phyloP scores from a whole-genome alignment of 2,329 filamentous ascomycete genomes.

The Chaetomium strumarium region DNA sequence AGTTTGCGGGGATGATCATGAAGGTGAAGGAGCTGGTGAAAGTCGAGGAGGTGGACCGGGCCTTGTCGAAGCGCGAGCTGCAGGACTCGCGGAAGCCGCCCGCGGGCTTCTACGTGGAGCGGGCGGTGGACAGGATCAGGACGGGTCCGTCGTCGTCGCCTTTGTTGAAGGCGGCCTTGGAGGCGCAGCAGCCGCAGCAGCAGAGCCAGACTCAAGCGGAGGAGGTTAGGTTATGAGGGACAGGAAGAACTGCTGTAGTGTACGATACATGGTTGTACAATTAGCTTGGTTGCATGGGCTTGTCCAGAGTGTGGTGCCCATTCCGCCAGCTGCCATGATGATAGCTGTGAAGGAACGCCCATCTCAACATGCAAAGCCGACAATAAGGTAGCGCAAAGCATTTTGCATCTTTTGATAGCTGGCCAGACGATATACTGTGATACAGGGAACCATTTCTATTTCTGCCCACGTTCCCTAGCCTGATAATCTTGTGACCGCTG shows the following conservation, averaged over 20 bases:
- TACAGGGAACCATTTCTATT: no score
- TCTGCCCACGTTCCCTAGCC: no score
- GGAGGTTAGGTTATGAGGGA: slow-evolving; percentile 18
- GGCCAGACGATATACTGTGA: no score
- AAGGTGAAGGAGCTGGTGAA: slow-evolving; percentile 87
- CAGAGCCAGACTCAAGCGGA: not conserved
- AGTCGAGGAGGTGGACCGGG: slow-evolving; percentile 67
- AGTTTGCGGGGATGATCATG: slow-evolving; percentile 86
- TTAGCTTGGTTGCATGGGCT: no score
- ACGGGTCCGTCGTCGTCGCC: slow-evolving; percentile 32
- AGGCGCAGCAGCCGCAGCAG: not conserved
- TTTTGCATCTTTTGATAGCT: no score
- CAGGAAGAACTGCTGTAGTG: not conserved
- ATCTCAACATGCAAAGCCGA: no score
- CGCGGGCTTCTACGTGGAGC: slow-evolving; percentile 73
- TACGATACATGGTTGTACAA: no score
- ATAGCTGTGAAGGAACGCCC: no score
- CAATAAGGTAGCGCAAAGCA: no score
- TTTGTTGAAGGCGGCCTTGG: slow-evolving; percentile 30
- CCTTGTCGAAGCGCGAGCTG: slow-evolving; percentile 62
- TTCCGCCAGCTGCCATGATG: no score
- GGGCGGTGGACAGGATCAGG: slow-evolving; percentile 45
- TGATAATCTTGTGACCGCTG: no score
- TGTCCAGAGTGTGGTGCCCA: no score
- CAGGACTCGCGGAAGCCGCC: slow-evolving; percentile 68